A percentile compares a stretch with the other conserved stretches of the same genome.
Evolutionary conservation across 768 basidiomycete genomes (phyloP).

Genomic region (Scleroderma bovista): DNA sequence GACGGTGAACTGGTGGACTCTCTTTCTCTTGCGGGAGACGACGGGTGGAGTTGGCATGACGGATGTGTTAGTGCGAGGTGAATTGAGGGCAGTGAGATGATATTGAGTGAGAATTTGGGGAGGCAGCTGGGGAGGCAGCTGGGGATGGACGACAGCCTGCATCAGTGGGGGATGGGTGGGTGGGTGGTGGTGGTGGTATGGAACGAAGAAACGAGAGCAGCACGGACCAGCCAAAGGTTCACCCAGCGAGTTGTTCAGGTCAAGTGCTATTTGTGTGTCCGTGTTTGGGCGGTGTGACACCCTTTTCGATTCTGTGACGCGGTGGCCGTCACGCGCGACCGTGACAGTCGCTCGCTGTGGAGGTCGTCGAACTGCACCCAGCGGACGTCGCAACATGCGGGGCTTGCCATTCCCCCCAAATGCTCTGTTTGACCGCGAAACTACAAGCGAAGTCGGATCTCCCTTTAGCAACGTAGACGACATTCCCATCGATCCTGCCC

Average conservation of each 20-base stretch:
- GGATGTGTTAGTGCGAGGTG: slow-evolving; percentile 42
- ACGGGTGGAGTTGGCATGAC: slow-evolving; percentile 68
- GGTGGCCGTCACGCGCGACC: slow-evolving; percentile 25
- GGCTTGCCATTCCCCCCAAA: slow-evolving; percentile 47
- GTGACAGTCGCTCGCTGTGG: slow-evolving; percentile 32
- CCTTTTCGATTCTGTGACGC: slow-evolving; percentile 1
- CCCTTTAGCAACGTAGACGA: slow-evolving; percentile 53
- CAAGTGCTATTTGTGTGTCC: slow-evolving; percentile 24
- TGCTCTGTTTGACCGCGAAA: slow-evolving; percentile 47
- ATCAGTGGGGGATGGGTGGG: slow-evolving; percentile 62
- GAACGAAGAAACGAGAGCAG: slow-evolving; percentile 19
- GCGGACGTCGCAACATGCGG: slow-evolving; percentile 40
- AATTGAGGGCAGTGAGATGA: slow-evolving; percentile 49
- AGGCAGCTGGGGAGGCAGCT: slow-evolving; percentile 55
- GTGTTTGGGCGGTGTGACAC: slow-evolving; percentile 19
- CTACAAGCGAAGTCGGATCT: slow-evolving; percentile 54
- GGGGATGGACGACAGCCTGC: slow-evolving; percentile 67
- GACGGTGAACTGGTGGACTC: slow-evolving; percentile 74
- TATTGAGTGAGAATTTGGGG: slow-evolving; percentile 61
- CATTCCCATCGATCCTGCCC: slow-evolving; percentile 80
- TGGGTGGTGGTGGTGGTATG: slow-evolving; percentile 43
- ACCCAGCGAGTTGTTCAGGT: slow-evolving; percentile 16
- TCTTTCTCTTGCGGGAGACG: slow-evolving; percentile 76
- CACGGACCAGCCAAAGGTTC: slow-evolving; percentile 27
- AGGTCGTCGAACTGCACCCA: slow-evolving; percentile 32